Evolutionary conservation across 2,329 filamentous ascomycete genomes (phyloP).

Genomic region (Aspergillus sp.): DNA sequence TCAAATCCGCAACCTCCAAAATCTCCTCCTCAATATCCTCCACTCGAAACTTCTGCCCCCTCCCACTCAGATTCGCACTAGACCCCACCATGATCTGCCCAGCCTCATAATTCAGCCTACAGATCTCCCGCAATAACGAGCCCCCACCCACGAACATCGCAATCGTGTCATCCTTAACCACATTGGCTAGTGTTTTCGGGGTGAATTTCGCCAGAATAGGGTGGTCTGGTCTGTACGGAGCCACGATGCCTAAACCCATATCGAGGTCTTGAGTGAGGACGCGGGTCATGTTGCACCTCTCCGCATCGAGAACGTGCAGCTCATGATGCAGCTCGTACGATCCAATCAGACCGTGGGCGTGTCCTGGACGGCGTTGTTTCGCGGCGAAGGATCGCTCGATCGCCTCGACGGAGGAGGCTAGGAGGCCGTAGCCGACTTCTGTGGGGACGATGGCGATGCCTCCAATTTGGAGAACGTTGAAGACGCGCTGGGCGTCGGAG

Average conservation of each 20-base stretch:
- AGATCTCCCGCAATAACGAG: slow-evolving; percentile 9
- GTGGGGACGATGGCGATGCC: slow-evolving; percentile 27
- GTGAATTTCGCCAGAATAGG: not conserved
- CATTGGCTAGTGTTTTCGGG: not conserved
- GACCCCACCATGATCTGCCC: slow-evolving; percentile 18
- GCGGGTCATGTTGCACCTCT: not conserved
- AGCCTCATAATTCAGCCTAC: slow-evolving; percentile 4
- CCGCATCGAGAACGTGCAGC: slow-evolving; percentile 19
- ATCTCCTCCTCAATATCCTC: slow-evolving; percentile 21
- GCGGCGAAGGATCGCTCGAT: slow-evolving; percentile 24
- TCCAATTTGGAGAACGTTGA: slow-evolving; percentile 18
- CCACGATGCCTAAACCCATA: slow-evolving; percentile 6
- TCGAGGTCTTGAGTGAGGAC: not conserved
- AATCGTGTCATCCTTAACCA: not conserved
- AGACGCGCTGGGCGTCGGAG: slow-evolving; percentile 13
- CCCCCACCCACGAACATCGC: slow-evolving; percentile 1
- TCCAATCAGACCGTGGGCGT: slow-evolving; percentile 25
- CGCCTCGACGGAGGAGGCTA: slow-evolving; percentile 17
- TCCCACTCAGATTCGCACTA: slow-evolving; percentile 20
- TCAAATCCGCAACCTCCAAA: not conserved
- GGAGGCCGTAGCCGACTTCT: slow-evolving; percentile 28
- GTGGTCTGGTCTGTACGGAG: slow-evolving; percentile 3
- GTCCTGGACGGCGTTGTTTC: slow-evolving; percentile 23
- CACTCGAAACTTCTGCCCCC: slow-evolving; percentile 18
- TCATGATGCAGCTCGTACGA: slow-evolving; percentile 20